Base-by-base conservation (phyloP, 2,329 filamentous ascomycete species). In the Fusarium circinatum region DNA sequence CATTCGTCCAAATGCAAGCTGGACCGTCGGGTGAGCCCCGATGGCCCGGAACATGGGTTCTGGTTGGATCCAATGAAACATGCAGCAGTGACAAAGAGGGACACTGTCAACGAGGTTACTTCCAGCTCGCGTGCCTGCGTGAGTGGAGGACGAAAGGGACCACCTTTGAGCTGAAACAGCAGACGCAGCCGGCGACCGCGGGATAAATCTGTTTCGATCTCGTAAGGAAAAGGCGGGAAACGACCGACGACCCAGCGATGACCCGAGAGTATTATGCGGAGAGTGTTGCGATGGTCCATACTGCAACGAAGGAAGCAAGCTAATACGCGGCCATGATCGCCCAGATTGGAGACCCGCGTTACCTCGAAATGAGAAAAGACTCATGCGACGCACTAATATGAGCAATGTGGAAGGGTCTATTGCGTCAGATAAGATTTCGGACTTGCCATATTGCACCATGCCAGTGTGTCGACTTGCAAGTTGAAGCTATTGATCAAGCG, bases 11-110 rank as follows among this genome's bases (percentile, higher is more conserved):
- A 17, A 48, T 58, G 41, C 34, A 69, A 62, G 58, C 70, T 76
- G 72, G 75, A 68, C 62, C 75, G 36, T 78, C 75, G 76, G 73
- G 58, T 49, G 60, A 72, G 48, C 71, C 34, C 76, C 76, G 76
- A 78, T 39, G 75, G 63, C 45, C 76, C 76, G 76, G 63, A 70
- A 65, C 65, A 74, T 44, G 65, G 70, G 54, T 56, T 34, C 28
- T 58, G 38, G 54, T 63, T 62, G 49, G 73, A 49, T 32, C 60
- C 63, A 41, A 70, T 68, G 34, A 58, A 41, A 52, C 28, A 64
- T 71, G 71, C 65, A 69, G 54, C 54, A 47, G 42, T 38, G 48
- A 59, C 41, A 60, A 62, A 51, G 52, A 54, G 47, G 64, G 60
- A 67, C 54, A 39, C 42, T 48, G 42, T 55, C 51, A 58, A 41